Base-by-base conservation (phyloP, 2,329 filamentous ascomycete species). In the Byssoonygena ceratinophila region DNA sequence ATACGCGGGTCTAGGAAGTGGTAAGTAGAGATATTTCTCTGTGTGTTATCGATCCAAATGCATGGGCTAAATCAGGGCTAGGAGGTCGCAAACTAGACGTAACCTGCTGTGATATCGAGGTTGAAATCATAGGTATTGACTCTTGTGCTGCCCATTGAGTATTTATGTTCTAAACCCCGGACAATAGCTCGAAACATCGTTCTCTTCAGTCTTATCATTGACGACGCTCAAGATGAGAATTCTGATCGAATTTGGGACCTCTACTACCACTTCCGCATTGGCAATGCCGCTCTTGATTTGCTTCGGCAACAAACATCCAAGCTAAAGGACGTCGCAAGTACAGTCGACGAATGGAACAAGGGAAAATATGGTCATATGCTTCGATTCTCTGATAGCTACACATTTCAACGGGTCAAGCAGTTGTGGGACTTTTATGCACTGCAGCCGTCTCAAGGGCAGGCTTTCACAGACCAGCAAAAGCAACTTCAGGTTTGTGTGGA, bases 101-200 rank as follows among this genome's bases (percentile, higher is more conserved):
- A 40, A 82, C 80, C 1, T 78, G 73, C 52, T 81, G 78, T 60
- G 78, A 82, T 60, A 57, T 68, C 41, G 69, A 79, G 25, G 63
- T 72, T 11, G 71, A 69, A 16, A 68, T 79, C 47, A 66, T 80
- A 46, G 76, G 78, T 78, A 54, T 22, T 16, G 25, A 23, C 5
- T 16, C 5, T 12, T 40, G 14, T 5, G 39, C 11, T 18, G 27
- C 32, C n/a, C 18, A 29, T 47, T 46, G 12, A 16, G 41, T 14
- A 3, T 45, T 14, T 4, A 31, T 6, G 25, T 43, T 16, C 31
- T 50, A 14, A 40, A 25, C 9, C 9, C 22, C n/a, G n/a, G 16
- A 45, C 11, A 41, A 9, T 37, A 79, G 79, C 77, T 25, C 73
- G 80, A 1, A 82, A 83, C 59, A 61, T 76, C 27, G 56, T 82